Conservation (phyloP, 495 filamentous ascomycete species). For the Cercophora sp. region DNA sequence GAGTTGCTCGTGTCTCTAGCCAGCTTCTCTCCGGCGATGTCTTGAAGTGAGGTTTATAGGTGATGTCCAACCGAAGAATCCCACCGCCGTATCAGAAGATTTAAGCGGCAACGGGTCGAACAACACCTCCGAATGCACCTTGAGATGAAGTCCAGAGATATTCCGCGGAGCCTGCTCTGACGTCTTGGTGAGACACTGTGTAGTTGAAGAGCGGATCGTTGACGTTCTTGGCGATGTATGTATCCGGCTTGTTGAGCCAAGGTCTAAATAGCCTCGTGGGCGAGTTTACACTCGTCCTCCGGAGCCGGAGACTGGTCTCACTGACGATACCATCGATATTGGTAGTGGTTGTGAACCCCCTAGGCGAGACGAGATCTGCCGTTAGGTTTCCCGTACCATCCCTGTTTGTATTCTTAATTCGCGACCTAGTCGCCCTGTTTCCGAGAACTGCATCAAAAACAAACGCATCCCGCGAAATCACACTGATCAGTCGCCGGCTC, state of each 20-base stretch:
- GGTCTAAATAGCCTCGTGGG: conserved; percentile 66
- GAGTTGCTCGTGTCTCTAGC: conserved; percentile 74
- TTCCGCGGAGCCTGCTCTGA: conserved; percentile 73
- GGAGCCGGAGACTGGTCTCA: conserved; percentile 77
- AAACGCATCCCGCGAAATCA: conserved; percentile 67
- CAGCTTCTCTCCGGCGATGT: conserved; percentile 71
- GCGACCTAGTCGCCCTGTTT: conserved; percentile 52
- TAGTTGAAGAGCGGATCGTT: conserved; percentile 75
- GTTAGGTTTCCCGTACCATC: conserved; percentile 67
- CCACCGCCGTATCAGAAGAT: conserved; percentile 68
- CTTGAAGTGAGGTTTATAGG: conserved; percentile 63
- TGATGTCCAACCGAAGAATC: conserved; percentile 64
- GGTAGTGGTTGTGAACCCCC: conserved; percentile 64
- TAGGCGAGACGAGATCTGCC: conserved; percentile 66
- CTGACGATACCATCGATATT: conserved; percentile 81
- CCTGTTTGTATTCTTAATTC: conserved; percentile 63
- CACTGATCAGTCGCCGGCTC: conserved; percentile 59
- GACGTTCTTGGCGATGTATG: conserved; percentile 57
- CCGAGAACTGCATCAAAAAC: conserved; percentile 47
- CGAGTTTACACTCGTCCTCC: conserved; percentile 68
- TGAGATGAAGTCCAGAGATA: conserved; percentile 44
- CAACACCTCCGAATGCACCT: conserved; percentile 58
- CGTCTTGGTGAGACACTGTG: conserved; percentile 75
- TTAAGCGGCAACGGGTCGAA: conserved; percentile 78
- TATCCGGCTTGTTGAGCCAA: conserved; percentile 76